Evolutionary conservation across 306 rosid species (phyloP).

Genomic region (Castanopsis chinensis): DNA sequence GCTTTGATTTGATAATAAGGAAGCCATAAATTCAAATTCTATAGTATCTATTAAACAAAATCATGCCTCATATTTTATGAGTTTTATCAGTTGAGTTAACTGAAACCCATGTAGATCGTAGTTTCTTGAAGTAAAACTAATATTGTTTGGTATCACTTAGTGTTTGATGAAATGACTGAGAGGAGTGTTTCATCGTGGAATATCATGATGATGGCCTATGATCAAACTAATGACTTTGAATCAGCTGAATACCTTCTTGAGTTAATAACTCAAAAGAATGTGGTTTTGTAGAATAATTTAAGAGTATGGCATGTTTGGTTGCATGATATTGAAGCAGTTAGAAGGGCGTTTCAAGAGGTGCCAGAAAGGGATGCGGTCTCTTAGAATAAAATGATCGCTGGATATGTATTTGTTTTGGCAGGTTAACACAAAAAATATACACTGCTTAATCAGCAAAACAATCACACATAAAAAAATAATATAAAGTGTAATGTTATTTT

Average conservation of each 20-base stretch:
- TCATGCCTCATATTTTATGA: too few relatives aligned
- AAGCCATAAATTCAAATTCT: too few relatives aligned
- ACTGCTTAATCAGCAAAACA: too few relatives aligned
- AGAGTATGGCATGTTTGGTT: constrained; percentile 30
- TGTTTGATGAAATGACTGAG: constrained; percentile 51
- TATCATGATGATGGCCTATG: constrained; percentile 55
- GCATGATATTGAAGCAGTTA: constrained; percentile 41
- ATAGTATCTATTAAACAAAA: too few relatives aligned
- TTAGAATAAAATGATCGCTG: constrained; percentile 58
- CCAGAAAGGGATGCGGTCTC: constrained; percentile 52
- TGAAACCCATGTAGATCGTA: too few relatives aligned
- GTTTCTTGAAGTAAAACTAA: too few relatives aligned
- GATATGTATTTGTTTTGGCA: constrained; percentile 31
- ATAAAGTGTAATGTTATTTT: too few relatives aligned
- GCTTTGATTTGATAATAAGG: too few relatives aligned
- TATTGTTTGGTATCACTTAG: too few relatives aligned
- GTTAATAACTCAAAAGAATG: constrained; percentile 50
- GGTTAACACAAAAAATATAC: too few relatives aligned
- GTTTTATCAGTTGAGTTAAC: too few relatives aligned
- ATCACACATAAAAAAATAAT: too few relatives aligned
- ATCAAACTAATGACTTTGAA: constrained; percentile 40
- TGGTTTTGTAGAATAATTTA: constrained; percentile 58
- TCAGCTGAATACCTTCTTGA: constrained; percentile 39
- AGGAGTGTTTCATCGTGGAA: constrained; percentile 56
- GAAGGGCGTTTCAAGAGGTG: constrained; percentile 44